A percentile compares a stretch with the other conserved stretches of the same genome.
Conservation (phyloP, 805 yeast genomes). For the Komagataella kurtzmanii region DNA sequence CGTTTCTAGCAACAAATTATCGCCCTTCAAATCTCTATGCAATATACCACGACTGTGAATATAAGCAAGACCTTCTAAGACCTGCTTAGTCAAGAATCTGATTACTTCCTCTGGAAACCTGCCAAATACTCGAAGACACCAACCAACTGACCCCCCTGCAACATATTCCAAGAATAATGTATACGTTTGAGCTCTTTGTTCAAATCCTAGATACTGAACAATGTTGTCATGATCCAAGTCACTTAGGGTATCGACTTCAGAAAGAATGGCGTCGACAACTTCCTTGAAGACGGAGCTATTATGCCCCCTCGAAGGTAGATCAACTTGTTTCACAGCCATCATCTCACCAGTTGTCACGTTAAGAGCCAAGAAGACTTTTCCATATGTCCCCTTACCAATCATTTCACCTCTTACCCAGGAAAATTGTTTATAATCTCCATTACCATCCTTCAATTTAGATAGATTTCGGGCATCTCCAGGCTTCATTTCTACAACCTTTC, state of each 20-base stretch:
- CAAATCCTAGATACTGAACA: constrained; percentile 94
- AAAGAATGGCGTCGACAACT: constrained; percentile 68
- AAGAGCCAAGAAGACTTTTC: constrained; percentile 81
- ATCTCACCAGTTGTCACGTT: constrained; percentile 96
- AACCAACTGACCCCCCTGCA: constrained; percentile 94
- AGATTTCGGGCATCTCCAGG: constrained; percentile 53
- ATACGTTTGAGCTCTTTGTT: constrained; percentile 57
- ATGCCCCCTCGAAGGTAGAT: constrained; percentile 33
- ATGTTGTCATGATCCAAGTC: constrained; percentile 89
- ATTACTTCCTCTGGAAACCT: constrained; percentile 71
- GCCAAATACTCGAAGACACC: constrained; percentile 72
- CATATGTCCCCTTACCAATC: constrained; percentile 94
- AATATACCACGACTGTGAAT: constrained; percentile 77
- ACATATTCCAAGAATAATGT: constrained; percentile 90
- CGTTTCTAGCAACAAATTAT: constrained; percentile 72
- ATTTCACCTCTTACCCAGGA: constrained; percentile 98
- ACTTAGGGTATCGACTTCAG: constrained; percentile 89
- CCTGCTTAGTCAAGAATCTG: constrained; percentile 63
- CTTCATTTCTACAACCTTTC: constrained; percentile 80
- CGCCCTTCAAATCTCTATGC: constrained; percentile 93
- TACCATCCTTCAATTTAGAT: constrained; percentile 48
- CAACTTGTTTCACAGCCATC: constrained; percentile 97
- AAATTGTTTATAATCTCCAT: constrained; percentile 69
- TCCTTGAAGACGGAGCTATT: constrained; percentile 35
- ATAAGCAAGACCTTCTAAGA: constrained; percentile 74